A percentile compares a stretch with the other conserved stretches of the same genome.
Conservation (phyloP, 2,329 filamentous ascomycete genomes). For the Pestalotiopsis fici region DNA sequence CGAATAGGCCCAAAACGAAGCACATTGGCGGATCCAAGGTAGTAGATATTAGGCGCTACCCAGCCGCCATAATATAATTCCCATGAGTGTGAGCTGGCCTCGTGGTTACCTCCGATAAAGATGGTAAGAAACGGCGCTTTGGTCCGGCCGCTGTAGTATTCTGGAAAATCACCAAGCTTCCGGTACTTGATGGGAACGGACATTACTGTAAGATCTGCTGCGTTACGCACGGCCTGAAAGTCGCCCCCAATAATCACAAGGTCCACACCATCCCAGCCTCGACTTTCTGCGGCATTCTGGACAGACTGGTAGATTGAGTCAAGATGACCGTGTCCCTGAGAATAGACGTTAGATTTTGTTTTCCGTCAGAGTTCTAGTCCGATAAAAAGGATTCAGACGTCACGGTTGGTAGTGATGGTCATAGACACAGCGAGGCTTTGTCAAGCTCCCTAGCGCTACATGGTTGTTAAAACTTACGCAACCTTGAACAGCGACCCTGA, state of each 20-base stretch:
- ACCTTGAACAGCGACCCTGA: conserved; percentile 83
- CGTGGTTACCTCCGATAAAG: conserved; percentile 94
- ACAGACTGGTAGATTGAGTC: conserved; percentile 89
- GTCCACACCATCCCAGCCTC: conserved; percentile 81
- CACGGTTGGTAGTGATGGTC: background rate
- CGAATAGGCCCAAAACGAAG: conserved; percentile 82
- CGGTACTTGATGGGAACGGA: conserved; percentile 89
- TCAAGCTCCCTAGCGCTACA: background rate
- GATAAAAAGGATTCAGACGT: background rate
- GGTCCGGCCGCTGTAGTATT: conserved; percentile 82
- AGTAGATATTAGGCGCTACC: conserved; percentile 97
- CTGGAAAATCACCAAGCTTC: conserved; percentile 85
- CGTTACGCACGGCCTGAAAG: conserved; percentile 92
- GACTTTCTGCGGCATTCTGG: conserved; percentile 64
- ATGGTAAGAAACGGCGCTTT: conserved; percentile 86
- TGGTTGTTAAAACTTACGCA: conserved; percentile 64
- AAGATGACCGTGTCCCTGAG: conserved; percentile 84
- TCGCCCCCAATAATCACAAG: conserved; percentile 94
- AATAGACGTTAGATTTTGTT: background rate
- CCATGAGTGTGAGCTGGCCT: conserved; percentile 86
- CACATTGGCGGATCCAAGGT: conserved; percentile 90
- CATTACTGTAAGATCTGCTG: conserved; percentile 84
- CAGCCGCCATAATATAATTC: conserved; percentile 96
- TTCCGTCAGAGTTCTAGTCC: background rate
- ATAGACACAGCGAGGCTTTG: background rate